These are phyloP conservation scores for Pelargonium citronellum DNA, from an alignment of 441 rosid species.

Conservation along the genomic window DNA sequence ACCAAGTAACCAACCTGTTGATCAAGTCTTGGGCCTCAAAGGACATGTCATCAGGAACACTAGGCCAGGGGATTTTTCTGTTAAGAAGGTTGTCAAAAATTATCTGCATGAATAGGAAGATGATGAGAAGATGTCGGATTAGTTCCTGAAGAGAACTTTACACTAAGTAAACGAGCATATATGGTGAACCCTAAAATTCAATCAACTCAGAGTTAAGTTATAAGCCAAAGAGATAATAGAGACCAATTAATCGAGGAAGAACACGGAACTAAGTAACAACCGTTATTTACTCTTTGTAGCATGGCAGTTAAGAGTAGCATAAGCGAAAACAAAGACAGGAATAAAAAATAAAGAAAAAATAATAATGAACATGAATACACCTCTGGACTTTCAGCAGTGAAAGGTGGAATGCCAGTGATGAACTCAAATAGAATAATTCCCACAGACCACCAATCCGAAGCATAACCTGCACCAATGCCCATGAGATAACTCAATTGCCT, in stretches of 20 bases:
- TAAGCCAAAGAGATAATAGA: not conserved
- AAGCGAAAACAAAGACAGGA: not conserved
- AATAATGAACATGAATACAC: conserved; percentile 28
- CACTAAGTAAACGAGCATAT: not conserved
- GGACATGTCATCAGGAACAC: conserved; percentile 60
- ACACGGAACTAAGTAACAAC: not conserved
- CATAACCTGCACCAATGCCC: conserved; percentile 51
- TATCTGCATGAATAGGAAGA: conserved; percentile 39
- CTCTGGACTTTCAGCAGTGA: conserved; percentile 65
- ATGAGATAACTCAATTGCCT: conserved; percentile 26
- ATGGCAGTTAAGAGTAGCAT: not conserved
- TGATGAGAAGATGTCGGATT: conserved; percentile 14
- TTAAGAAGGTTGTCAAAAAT: conserved; percentile 82
- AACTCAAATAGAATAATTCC: conserved; percentile 81
- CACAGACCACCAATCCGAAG: conserved; percentile 89
- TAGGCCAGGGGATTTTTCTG: conserved; percentile 78
- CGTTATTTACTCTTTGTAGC: not conserved
- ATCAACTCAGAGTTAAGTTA: not conserved
- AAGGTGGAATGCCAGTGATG: conserved; percentile 80
- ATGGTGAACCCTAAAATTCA: not conserved
- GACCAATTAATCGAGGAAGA: not conserved
- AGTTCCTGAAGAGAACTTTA: not conserved
- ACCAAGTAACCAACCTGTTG: conserved; percentile 45
- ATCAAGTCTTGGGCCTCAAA: conserved; percentile 74
- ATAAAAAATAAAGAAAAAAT: conserved; percentile 14